Evolutionary conservation across 495 filamentous ascomycete genomes (phyloP).

Genomic region (Podospora didyma): DNA sequence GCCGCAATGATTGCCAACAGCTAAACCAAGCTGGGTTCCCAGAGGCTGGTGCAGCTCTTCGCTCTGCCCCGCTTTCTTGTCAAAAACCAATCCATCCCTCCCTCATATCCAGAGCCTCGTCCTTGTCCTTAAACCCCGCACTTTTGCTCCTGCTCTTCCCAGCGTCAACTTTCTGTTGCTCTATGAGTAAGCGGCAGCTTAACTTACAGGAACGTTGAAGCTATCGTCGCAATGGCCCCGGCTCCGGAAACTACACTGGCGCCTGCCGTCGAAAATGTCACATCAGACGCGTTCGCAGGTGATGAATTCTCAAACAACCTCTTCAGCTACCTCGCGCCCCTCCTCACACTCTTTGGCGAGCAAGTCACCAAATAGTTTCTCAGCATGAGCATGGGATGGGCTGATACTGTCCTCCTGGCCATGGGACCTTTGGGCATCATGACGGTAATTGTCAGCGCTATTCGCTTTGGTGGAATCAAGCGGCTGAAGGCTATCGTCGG

Average conservation of each 20-base stretch:
- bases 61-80: too few relatives aligned
- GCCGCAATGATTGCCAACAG: too few relatives aligned
- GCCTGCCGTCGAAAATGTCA: neutral
- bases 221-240: neutral
- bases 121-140: neutral
- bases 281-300: neutral
- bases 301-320: slow-evolving; percentile 9
- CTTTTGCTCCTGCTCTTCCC: neutral
- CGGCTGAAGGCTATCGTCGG: slow-evolving; percentile 49
- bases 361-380: slow-evolving; percentile 55
- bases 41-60: too few relatives aligned
- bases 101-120: neutral
- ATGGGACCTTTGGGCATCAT: slow-evolving; percentile 52
- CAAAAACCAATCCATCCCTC: neutral
- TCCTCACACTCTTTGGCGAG: slow-evolving; percentile 51
- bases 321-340: slow-evolving; percentile 7
- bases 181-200: neutral
- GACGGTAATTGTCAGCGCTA: slow-evolving; percentile 49
- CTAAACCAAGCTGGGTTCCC: too few relatives aligned
- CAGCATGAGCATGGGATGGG: slow-evolving; percentile 41
- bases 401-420: slow-evolving; percentile 51
- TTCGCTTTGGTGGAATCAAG: slow-evolving; percentile 46
- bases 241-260: neutral
- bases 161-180: neutral
- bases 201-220: neutral